A percentile compares a stretch with the other conserved stretches of the same genome.
phyloP scores from a whole-genome alignment of 306 rosid species.

The Lablab purpureus region DNA sequence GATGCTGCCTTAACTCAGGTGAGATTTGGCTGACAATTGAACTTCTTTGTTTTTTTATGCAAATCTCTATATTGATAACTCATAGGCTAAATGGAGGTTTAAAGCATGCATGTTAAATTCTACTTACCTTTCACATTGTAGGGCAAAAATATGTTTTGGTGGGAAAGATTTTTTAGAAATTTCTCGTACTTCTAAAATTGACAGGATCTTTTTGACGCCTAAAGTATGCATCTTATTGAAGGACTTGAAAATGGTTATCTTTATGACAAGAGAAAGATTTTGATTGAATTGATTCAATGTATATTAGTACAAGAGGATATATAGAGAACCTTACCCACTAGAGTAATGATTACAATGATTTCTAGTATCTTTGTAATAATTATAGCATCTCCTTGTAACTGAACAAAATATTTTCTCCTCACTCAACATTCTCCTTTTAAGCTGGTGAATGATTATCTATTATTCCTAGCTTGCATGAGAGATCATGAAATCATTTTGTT shows the following conservation, averaged over 20 bases:
- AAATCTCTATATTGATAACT: conserved; percentile 27
- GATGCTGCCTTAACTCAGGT: conserved; percentile 69
- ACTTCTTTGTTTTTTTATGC: conserved; percentile 31
- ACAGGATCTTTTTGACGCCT: neutral
- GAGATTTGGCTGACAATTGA: conserved; percentile 47
- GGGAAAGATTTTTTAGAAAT: neutral
- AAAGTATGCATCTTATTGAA: conserved; percentile 17
- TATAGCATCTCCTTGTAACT: too few relatives aligned
- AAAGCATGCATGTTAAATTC: conserved; percentile 17
- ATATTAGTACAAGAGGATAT: too few relatives aligned
- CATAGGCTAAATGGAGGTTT: conserved; percentile 22
- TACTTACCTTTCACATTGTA: conserved; percentile 25
- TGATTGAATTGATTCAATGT: too few relatives aligned
- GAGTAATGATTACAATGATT: too few relatives aligned
- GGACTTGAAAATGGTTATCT: neutral
- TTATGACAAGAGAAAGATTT: too few relatives aligned
- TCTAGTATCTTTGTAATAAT: too few relatives aligned
- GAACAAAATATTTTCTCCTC: too few relatives aligned
- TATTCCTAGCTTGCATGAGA: too few relatives aligned
- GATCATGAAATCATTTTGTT: too few relatives aligned
- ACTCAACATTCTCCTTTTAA: too few relatives aligned
- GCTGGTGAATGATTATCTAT: too few relatives aligned
- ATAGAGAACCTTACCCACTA: too few relatives aligned
- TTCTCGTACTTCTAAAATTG: conserved; percentile 11
- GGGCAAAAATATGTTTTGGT: neutral